Evolutionary conservation across 768 basidiomycete species (phyloP).

Genomic region (Phanerodontia chrysosporium): DNA sequence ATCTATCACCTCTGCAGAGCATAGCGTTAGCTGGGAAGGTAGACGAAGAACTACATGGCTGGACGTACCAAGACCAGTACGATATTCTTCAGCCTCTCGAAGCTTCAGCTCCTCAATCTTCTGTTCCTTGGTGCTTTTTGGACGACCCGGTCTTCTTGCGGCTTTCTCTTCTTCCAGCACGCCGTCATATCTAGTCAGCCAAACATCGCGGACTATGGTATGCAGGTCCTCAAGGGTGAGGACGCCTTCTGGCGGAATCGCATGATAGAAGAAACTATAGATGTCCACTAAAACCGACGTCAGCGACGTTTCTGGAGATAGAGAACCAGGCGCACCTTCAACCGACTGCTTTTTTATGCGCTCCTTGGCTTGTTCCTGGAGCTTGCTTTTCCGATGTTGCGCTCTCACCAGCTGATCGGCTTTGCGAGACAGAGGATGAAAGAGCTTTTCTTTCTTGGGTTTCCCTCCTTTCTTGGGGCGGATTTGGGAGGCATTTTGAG

Average conservation of each 20-base stretch:
- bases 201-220: constrained; percentile 55
- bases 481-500: constrained; percentile 28
- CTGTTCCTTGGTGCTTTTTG: constrained; percentile 64
- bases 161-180: constrained; percentile 60
- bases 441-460: constrained; percentile 71
- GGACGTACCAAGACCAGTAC: constrained; percentile 73
- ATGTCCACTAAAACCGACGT: constrained; percentile 47
- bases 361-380: constrained; percentile 51
- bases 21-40: constrained; percentile 1
- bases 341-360: constrained; percentile 53
- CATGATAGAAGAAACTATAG: constrained; percentile 73
- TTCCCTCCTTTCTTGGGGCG: constrained; percentile 23
- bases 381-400: constrained; percentile 64
- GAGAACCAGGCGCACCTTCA: constrained; percentile 38
- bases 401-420: constrained; percentile 69
- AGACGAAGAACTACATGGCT: neutral
- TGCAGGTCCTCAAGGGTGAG: constrained; percentile 67
- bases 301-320: neutral
- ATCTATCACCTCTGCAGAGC: constrained; percentile 65
- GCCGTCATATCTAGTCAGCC: constrained; percentile 69
- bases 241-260: constrained; percentile 54
- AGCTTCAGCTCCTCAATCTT: constrained; percentile 69
- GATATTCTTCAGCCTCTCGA: constrained; percentile 67
- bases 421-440: constrained; percentile 82
- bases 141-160: constrained; percentile 65